These are phyloP conservation scores for Globisporangium recalcitrans DNA, from an alignment of 352 stramenopile genomes.

Conservation along the genomic window DNA sequence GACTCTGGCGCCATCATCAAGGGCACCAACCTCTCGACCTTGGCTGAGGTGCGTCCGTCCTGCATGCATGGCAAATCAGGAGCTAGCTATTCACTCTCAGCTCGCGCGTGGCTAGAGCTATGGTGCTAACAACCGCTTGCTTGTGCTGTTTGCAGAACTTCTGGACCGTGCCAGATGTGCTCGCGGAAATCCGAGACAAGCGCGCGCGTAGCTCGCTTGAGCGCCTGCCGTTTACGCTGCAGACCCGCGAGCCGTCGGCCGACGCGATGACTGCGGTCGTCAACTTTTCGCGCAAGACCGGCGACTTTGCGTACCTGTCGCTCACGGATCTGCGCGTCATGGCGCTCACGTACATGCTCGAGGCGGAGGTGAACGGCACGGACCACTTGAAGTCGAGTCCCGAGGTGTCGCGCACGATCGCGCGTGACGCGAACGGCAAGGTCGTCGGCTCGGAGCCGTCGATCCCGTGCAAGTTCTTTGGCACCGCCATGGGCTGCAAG, in stretches of 20 bases:
- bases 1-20: slow-evolving; percentile 89
- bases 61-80: slow-evolving; percentile 2
- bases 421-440: slow-evolving; percentile 58
- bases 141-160: slow-evolving; percentile 46
- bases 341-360: slow-evolving; percentile 84
- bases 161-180: slow-evolving; percentile 82
- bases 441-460: slow-evolving; percentile 46
- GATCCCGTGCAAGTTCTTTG: slow-evolving; percentile 78
- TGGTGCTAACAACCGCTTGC: slow-evolving; percentile 6
- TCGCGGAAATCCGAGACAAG: slow-evolving; percentile 82
- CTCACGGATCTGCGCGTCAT: slow-evolving; percentile 85
- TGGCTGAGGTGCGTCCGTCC: slow-evolving; percentile 52
- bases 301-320: slow-evolving; percentile 81
- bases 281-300: slow-evolving; percentile 82
- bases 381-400: slow-evolving; percentile 71
- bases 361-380: slow-evolving; percentile 63
- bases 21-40: slow-evolving; percentile 60
- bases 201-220: slow-evolving; percentile 65
- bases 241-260: slow-evolving; percentile 75
- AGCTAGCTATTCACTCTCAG: no score
- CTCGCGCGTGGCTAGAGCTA: background rate
- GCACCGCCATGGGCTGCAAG: slow-evolving; percentile 72
- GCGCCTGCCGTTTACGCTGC: slow-evolving; percentile 65
- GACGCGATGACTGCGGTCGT: slow-evolving; percentile 76
- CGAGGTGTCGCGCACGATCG: slow-evolving; percentile 60